These are phyloP conservation scores for Epichloe hybrida DNA, from an alignment of 2,329 filamentous ascomycete genomes.

Conservation along the genomic window DNA sequence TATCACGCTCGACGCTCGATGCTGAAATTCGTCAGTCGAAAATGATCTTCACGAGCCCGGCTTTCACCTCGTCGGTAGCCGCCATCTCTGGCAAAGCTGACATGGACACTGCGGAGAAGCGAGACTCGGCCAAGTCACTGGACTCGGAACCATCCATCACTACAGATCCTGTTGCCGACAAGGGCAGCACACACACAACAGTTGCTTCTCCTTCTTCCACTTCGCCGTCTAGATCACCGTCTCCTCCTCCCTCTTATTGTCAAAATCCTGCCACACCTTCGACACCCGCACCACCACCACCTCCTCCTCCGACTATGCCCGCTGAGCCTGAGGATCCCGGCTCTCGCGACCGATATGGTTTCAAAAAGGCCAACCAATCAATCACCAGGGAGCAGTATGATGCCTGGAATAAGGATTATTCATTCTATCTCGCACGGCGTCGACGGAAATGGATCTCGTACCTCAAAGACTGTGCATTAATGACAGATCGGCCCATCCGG, in stretches of 20 bases:
- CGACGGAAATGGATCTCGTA: conserved; percentile 71
- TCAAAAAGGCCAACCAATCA: conserved; percentile 76
- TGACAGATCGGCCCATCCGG: conserved; percentile 55
- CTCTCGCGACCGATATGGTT: conserved; percentile 72
- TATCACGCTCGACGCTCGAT: conserved; percentile 19
- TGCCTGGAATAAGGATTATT: conserved; percentile 64
- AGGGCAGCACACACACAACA: conserved; percentile 2
- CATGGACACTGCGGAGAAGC: conserved; percentile 23
- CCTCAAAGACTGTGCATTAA: conserved; percentile 62
- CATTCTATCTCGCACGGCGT: conserved; percentile 58
- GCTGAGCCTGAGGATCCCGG: conserved; percentile 32
- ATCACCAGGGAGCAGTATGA: conserved; percentile 68
- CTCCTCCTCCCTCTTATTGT: neutral
- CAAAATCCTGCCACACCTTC: neutral
- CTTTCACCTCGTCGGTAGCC: conserved; percentile 26
- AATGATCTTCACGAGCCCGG: conserved; percentile 25
- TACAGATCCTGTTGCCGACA: conserved; percentile 11
- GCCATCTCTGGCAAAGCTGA: conserved; percentile 21
- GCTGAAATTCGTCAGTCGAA: conserved; percentile 26
- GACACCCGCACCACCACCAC: conserved; percentile 2
- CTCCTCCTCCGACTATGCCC: conserved; percentile 9
- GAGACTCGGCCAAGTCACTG: conserved; percentile 38
- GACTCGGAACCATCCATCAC: conserved; percentile 21
- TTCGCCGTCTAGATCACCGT: conserved; percentile 1
- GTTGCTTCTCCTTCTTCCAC: conserved; percentile 3